Conservation (phyloP, 257 asterid species). For the Nyctanthes arbortristis region DNA sequence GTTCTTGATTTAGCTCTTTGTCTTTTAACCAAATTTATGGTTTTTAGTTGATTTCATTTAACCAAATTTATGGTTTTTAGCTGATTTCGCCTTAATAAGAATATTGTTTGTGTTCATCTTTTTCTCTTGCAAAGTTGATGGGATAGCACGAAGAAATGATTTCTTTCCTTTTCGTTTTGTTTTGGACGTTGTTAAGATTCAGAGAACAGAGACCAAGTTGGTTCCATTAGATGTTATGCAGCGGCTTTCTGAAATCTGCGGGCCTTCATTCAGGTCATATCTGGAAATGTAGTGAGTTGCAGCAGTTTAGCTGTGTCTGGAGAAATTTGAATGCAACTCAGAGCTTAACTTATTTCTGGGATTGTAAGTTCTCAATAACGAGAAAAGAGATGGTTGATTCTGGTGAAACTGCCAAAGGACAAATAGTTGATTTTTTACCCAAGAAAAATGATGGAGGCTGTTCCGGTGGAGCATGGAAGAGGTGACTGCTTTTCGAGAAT, state of each 20-base stretch:
- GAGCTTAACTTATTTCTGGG: constrained; percentile 38
- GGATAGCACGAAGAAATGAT: neutral
- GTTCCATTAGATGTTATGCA: constrained; percentile 85
- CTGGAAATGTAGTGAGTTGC: constrained; percentile 45
- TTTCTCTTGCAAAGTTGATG: neutral
- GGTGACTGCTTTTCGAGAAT: too few species aligned
- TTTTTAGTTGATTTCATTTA: too few species aligned
- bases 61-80: too few species aligned
- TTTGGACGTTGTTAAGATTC: neutral
- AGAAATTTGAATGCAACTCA: constrained; percentile 47
- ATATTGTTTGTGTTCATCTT: constrained; percentile 1
- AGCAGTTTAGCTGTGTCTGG: constrained; percentile 37
- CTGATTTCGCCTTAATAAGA: neutral
- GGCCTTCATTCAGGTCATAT: constrained; percentile 43
- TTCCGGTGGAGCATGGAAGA: constrained; percentile 89
- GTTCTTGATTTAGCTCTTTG: too few species aligned
- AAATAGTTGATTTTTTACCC: constrained; percentile 40
- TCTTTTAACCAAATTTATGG: too few species aligned
- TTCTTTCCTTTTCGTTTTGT: neutral
- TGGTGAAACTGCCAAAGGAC: constrained; percentile 63
- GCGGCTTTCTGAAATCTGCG: constrained; percentile 53
- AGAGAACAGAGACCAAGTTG: constrained; percentile 30
- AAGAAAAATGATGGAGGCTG: constrained; percentile 79
- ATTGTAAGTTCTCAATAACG: constrained; percentile 31
- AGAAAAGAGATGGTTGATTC: constrained; percentile 87